phyloP scores from a whole-genome alignment of 2,329 filamentous ascomycete genomes.

The Calonectria multiphialidica region DNA sequence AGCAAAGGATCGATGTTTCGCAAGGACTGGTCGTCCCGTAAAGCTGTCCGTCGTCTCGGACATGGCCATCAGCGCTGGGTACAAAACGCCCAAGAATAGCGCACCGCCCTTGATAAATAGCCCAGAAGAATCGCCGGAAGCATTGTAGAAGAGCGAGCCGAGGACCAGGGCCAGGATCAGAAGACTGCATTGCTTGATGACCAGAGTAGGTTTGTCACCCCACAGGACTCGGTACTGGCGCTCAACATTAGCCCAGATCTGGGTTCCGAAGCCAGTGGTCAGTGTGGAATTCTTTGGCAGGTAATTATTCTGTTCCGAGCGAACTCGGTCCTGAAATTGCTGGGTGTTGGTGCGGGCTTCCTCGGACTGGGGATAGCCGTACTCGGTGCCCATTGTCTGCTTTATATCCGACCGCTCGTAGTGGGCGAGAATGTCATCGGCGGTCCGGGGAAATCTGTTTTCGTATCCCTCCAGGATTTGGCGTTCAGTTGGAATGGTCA shows the following conservation, averaged over 20 bases:
- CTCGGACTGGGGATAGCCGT: slow-evolving; percentile 65
- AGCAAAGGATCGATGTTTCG: not conserved
- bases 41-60: not conserved
- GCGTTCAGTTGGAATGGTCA: slow-evolving; percentile 76
- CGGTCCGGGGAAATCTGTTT: slow-evolving; percentile 57
- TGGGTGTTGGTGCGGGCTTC: slow-evolving; percentile 61
- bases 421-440: slow-evolving; percentile 55
- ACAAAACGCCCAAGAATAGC: not conserved
- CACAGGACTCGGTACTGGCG: slow-evolving; percentile 75
- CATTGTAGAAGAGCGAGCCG: slow-evolving; percentile 77
- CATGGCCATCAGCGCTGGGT: not conserved
- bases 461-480: slow-evolving; percentile 62
- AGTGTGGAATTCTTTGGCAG: slow-evolving; percentile 66
- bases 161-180: slow-evolving; percentile 71
- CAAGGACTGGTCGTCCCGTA: not conserved
- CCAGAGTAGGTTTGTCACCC: slow-evolving; percentile 73
- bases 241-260: slow-evolving; percentile 67
- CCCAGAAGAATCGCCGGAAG: slow-evolving; percentile 58
- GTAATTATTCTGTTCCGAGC: slow-evolving; percentile 65
- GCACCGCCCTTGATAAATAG: not conserved
- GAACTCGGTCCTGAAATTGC: slow-evolving; percentile 65
- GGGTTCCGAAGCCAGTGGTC: slow-evolving; percentile 64
- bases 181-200: slow-evolving; percentile 68
- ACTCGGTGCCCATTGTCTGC: slow-evolving; percentile 64
- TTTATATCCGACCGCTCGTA: slow-evolving; percentile 67